Evolutionary conservation across 2,329 filamentous ascomycete species (phyloP), one percentile per base, ranked within the genome.

Genomic region (Thermomyces lanuginosus): DNA sequence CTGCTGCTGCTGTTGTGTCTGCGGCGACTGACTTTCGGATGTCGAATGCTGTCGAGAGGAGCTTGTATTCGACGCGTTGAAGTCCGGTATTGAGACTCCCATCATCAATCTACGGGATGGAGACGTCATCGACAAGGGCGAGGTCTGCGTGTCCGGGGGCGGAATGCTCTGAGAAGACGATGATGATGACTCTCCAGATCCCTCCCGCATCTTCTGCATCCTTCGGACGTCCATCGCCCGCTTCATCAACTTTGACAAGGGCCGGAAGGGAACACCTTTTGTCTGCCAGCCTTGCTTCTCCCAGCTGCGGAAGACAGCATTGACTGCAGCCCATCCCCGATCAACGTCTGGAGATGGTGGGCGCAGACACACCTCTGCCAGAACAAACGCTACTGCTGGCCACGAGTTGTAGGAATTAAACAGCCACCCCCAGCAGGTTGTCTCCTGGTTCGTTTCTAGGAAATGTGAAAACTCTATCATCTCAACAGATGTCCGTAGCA

Each of bases 401-500:
- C 70, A 76, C 40, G 75, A 72, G 37, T 71, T 64, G 31, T 74
- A 71, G 1, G 68, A 72, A 12, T 59, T 56, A 52, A 73, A 73
- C 0, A 74, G 55, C 72, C 72, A 76, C 20, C 64, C 60, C 71
- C 71, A 76, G 40, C 69, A 67, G 39, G 62, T 57, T 0, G 67
- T 74, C 8, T 63, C 57, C 18, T 61, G 56, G 38, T 81, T 73
- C 0, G 63, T 68, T 39, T 76, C 69, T 8, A 83, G 54, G 1
- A 77, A 59, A 25, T 73, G 58, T 10, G 68, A 68, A 43, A 78
- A 72, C 46, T 84, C 78, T 24, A 82, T 64, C 14, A 83, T 71
- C 41, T 84, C 77, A 14, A 84, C 64, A 2, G 76, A 72, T 0
- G 74, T 76, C 13, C 74, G 55, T 44, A 82, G 79, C 1, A 84